phyloP scores from a whole-genome alignment of 1,139 yeast genomes.

The Yamadazyma friedrichii region DNA sequence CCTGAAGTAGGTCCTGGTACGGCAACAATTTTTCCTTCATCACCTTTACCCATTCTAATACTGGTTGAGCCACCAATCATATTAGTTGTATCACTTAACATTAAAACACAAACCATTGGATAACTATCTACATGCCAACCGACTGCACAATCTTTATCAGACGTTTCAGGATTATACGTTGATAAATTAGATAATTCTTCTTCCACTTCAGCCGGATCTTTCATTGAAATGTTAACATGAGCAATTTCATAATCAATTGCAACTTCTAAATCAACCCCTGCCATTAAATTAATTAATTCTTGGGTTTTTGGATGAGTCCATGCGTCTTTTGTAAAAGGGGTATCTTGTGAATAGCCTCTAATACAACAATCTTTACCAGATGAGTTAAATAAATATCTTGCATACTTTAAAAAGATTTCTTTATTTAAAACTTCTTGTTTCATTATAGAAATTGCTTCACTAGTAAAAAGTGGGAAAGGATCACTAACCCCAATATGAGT shows the following conservation, averaged over 20 bases:
- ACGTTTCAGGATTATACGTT: conserved; percentile 8
- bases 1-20: conserved; percentile 56
- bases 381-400: conserved; percentile 32
- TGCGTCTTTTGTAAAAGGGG: conserved; percentile 51
- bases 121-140: conserved; percentile 62
- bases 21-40: conserved; percentile 31
- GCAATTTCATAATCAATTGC: conserved; percentile 56
- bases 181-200: conserved; percentile 12
- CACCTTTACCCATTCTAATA: conserved; percentile 39
- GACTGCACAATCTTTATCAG: conserved; percentile 44
- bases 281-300: conserved; percentile 49
- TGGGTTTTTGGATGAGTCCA: conserved; percentile 57
- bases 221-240: conserved; percentile 47
- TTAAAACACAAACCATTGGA: conserved; percentile 63
- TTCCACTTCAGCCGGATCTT: conserved; percentile 28
- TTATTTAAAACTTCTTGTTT: conserved; percentile 47
- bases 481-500: conserved; percentile 53
- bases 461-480: conserved; percentile 58
- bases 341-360: conserved; percentile 46
- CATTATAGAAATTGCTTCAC: conserved; percentile 56
- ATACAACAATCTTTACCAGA: conserved; percentile 47
- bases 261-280: conserved; percentile 53
- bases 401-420: conserved; percentile 44
- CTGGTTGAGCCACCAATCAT: conserved; percentile 65
- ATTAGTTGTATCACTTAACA: conserved; percentile 53